These are phyloP conservation scores for Sesbania bispinosa DNA, from an alignment of 306 rosid genomes.

Conservation along the genomic window DNA sequence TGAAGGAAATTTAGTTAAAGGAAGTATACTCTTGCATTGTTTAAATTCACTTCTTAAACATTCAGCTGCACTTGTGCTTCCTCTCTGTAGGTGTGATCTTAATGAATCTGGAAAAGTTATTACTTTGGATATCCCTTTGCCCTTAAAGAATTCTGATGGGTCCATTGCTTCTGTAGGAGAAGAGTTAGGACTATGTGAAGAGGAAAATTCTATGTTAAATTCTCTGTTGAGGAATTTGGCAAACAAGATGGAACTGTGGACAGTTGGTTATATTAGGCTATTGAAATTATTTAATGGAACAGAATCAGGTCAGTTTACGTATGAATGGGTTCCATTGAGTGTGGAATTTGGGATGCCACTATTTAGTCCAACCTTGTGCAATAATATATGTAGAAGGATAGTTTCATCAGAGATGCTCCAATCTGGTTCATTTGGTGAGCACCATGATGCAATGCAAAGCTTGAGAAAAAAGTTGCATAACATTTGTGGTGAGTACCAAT, in stretches of 20 bases:
- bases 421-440: slow-evolving; percentile 57
- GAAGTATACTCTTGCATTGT: slow-evolving; percentile 83
- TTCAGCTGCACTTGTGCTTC: slow-evolving; percentile 91
- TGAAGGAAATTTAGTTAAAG: slow-evolving; percentile 82
- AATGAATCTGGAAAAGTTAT: slow-evolving; percentile 57
- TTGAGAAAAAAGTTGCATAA: slow-evolving; percentile 79
- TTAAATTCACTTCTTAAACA: slow-evolving; percentile 77
- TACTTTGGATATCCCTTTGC: slow-evolving; percentile 89
- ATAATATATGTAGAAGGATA: slow-evolving; percentile 70
- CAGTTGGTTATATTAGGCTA: slow-evolving; percentile 86
- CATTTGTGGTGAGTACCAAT: slow-evolving; percentile 75
- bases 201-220: slow-evolving; percentile 59
- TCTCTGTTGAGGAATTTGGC: slow-evolving; percentile 60
- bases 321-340: slow-evolving; percentile 94
- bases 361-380: slow-evolving; percentile 79
- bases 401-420: slow-evolving; percentile 84
- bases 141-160: slow-evolving; percentile 82
- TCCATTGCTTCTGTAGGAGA: slow-evolving; percentile 55
- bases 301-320: slow-evolving; percentile 46
- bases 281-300: slow-evolving; percentile 66
- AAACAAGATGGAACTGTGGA: slow-evolving; percentile 62
- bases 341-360: slow-evolving; percentile 92
- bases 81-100: slow-evolving; percentile 76
- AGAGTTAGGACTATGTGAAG: slow-evolving; percentile 63
- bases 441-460: slow-evolving; percentile 84